These are phyloP conservation scores for Sclerotinia borealis DNA, from an alignment of 2,329 filamentous ascomycete genomes.

Conservation along the genomic window DNA sequence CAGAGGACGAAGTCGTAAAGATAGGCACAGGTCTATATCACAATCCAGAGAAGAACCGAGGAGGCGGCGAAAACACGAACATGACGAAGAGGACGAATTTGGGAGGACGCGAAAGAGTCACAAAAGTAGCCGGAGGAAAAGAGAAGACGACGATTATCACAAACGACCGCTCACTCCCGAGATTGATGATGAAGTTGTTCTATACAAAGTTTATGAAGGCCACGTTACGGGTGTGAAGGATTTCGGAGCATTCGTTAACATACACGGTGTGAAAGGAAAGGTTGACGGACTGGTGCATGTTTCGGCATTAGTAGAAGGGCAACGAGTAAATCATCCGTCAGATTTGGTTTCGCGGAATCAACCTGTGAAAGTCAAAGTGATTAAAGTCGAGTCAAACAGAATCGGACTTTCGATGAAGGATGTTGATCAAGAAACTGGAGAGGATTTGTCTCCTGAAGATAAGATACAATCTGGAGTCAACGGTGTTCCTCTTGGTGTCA, in stretches of 20 bases:
- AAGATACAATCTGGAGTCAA: conserved; percentile 87
- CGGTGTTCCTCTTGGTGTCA: conserved; percentile 65
- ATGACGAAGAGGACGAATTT: conserved; percentile 54
- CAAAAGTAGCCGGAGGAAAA: conserved; percentile 35
- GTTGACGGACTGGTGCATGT: conserved; percentile 92
- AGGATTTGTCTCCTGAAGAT: conserved; percentile 72
- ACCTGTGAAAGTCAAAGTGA: conserved; percentile 85
- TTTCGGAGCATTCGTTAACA: conserved; percentile 90
- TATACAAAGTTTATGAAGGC: conserved; percentile 86
- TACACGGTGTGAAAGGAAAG: conserved; percentile 81
- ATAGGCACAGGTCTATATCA: conserved; percentile 46
- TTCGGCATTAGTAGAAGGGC: conserved; percentile 77
- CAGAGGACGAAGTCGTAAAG: conserved; percentile 33
- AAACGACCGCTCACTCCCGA: conserved; percentile 62
- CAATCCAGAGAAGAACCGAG: conserved; percentile 42
- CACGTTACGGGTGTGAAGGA: conserved; percentile 89
- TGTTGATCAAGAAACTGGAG: conserved; percentile 82
- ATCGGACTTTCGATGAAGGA: conserved; percentile 96
- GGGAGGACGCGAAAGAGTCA: conserved; percentile 42
- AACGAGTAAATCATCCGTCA: conserved; percentile 84
- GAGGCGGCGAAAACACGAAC: conserved; percentile 40
- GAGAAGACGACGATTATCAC: conserved; percentile 53
- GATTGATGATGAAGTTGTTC: conserved; percentile 71
- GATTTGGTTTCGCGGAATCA: conserved; percentile 79
- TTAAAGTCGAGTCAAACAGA: conserved; percentile 73